A percentile compares a stretch with the other conserved stretches of the same genome.
These are phyloP conservation scores for Hymenoscyphus infarciens DNA, from an alignment of 2,329 filamentous ascomycete species.

Conservation along the genomic window DNA sequence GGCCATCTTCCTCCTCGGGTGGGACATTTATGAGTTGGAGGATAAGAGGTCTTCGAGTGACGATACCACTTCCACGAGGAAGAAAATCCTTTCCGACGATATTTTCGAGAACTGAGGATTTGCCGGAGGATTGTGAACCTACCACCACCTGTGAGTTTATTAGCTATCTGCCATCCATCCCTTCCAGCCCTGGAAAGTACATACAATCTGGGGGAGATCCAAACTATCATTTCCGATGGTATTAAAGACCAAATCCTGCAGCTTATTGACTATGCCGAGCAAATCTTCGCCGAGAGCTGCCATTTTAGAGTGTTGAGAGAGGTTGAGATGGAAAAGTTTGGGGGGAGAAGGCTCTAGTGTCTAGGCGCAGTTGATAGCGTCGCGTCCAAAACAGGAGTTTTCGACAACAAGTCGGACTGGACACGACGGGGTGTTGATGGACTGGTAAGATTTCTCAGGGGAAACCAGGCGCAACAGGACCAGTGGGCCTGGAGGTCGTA, in stretches of 20 bases:
- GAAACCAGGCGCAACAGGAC: background rate
- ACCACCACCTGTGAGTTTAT: constrained; percentile 68
- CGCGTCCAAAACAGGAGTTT: constrained; percentile 4
- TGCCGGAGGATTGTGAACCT: constrained; percentile 95
- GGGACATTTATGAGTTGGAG: constrained; percentile 97
- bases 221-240: constrained; percentile 98
- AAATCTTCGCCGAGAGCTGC: constrained; percentile 93
- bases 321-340: background rate
- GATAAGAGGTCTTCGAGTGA: constrained; percentile 89
- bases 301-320: constrained; percentile 51
- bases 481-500: background rate
- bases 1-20: constrained; percentile 61
- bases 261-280: constrained; percentile 92
- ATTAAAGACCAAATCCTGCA: constrained; percentile 98
- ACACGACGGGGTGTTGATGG: background rate
- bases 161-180: constrained; percentile 9
- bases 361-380: background rate
- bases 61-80: constrained; percentile 92
- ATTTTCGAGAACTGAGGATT: constrained; percentile 97
- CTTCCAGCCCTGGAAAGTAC: constrained; percentile 36
- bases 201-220: constrained; percentile 95
- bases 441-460: background rate
- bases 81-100: constrained; percentile 97
- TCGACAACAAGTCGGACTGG: background rate
- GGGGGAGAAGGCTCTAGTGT: background rate